A percentile compares a stretch with the other conserved stretches of the same genome.
These are phyloP conservation scores for Heterobasidion parviporum DNA, from an alignment of 1,284 basidiomycete genomes.

Conservation along the genomic window DNA sequence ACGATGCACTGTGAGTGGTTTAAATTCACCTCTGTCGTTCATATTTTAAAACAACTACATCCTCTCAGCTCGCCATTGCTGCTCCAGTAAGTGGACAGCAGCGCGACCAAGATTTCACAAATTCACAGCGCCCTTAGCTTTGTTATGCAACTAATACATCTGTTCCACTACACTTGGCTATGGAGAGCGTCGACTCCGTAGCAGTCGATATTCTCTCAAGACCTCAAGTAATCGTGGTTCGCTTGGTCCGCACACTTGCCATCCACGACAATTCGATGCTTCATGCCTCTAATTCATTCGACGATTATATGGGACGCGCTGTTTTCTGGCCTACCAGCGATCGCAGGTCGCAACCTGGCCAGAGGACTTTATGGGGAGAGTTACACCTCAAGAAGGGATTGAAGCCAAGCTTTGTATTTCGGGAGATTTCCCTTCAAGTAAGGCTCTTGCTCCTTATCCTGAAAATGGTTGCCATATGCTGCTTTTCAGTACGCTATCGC, in stretches of 20 bases:
- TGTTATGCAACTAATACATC: constrained; percentile 39
- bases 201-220: constrained; percentile 40
- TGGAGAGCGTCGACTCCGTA: constrained; percentile 33
- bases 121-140: constrained; percentile 23
- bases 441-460: constrained; percentile 14
- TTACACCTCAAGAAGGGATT: constrained; percentile 35
- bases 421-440: constrained; percentile 40
- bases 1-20: constrained; percentile 28
- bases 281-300: constrained; percentile 39
- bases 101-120: neutral
- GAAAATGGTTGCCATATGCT: constrained; percentile 2
- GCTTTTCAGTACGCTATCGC: constrained; percentile 35
- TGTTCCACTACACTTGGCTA: constrained; percentile 38
- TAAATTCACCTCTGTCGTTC: neutral
- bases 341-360: constrained; percentile 16
- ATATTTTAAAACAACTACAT: neutral
- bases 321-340: constrained; percentile 38
- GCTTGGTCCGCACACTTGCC: constrained; percentile 26
- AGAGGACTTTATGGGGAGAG: constrained; percentile 37
- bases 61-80: constrained; percentile 39
- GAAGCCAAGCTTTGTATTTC: constrained; percentile 48
- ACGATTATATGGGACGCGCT: constrained; percentile 30
- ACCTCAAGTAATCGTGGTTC: constrained; percentile 21
- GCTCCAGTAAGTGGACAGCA: constrained; percentile 34
- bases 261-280: constrained; percentile 30